These are phyloP conservation scores for Tetracladium setigerum DNA, from an alignment of 495 filamentous ascomycete species.

Conservation along the genomic window DNA sequence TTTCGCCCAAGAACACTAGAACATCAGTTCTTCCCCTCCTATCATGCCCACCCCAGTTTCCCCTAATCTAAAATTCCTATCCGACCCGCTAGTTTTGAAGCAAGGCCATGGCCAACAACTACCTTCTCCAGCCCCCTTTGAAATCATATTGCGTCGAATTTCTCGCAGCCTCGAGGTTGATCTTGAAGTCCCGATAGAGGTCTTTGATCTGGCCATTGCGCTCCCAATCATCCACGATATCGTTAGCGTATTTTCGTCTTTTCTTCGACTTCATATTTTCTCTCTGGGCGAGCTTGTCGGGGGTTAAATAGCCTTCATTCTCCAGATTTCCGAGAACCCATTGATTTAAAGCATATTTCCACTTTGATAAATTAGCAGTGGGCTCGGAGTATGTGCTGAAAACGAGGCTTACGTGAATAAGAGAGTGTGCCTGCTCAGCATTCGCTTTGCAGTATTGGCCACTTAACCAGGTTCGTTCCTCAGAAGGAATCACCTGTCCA, in stretches of 20 bases:
- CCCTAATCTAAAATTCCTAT: too few species aligned
- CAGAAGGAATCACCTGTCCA: constrained; percentile 5
- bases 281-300: constrained; percentile 46
- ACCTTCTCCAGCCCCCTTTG: too few species aligned
- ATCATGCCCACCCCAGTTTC: too few species aligned
- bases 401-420: constrained; percentile 36
- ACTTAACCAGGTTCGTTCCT: constrained; percentile 12
- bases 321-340: constrained; percentile 51
- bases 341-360: constrained; percentile 59
- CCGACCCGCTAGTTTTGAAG: too few species aligned
- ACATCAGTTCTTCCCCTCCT: too few species aligned
- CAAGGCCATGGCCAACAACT: too few species aligned
- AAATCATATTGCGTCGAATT: constrained; percentile 12
- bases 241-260: constrained; percentile 44
- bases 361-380: constrained; percentile 17
- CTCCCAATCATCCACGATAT: constrained; percentile 51
- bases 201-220: constrained; percentile 43
- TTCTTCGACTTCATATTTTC: constrained; percentile 45
- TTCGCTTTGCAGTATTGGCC: constrained; percentile 44
- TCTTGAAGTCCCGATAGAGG: constrained; percentile 53
- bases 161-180: constrained; percentile 45
- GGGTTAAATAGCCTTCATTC: constrained; percentile 37
- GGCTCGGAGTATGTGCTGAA: too few species aligned
- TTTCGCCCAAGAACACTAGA: too few species aligned
- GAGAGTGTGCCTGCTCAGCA: constrained; percentile 52